Evolutionary conservation across 257 asterid genomes (phyloP).

Genomic region (Marsdenia floribunda): DNA sequence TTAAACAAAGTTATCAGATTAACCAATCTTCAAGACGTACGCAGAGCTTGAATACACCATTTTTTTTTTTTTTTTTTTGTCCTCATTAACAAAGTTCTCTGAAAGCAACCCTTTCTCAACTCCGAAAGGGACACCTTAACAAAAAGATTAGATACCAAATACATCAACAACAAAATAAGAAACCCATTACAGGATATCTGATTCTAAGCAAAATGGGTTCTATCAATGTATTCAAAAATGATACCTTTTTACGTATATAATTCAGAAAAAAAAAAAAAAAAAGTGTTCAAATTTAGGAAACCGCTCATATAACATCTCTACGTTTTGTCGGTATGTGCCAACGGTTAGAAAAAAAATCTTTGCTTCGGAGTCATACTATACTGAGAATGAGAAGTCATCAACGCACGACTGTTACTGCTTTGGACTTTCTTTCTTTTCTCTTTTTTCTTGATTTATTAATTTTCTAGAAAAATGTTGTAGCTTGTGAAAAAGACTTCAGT

Average conservation of each 20-base stretch:
- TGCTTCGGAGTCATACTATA: slow-evolving; percentile 52
- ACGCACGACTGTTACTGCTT: slow-evolving; percentile 13
- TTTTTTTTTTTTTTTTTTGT: slow-evolving; percentile 19
- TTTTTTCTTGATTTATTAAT: neutral
- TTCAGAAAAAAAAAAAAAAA: too few relatives aligned
- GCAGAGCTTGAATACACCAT: slow-evolving; percentile 4
- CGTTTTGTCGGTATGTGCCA: slow-evolving; percentile 23
- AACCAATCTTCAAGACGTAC: neutral
- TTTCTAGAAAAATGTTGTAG: neutral
- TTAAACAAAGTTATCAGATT: slow-evolving; percentile 26
- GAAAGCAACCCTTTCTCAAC: slow-evolving; percentile 50
- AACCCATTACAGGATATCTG: slow-evolving; percentile 9
- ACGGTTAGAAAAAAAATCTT: slow-evolving; percentile 45
- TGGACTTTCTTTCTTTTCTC: neutral
- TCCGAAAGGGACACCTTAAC: slow-evolving; percentile 53
- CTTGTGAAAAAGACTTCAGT: neutral
- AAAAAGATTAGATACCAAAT: slow-evolving; percentile 15
- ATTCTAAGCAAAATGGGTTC: slow-evolving; percentile 8
- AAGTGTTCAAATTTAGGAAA: slow-evolving; percentile 21
- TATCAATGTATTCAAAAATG: neutral
- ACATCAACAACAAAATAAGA: slow-evolving; percentile 16
- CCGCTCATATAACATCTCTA: slow-evolving; percentile 26
- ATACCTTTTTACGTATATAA: slow-evolving; percentile 15
- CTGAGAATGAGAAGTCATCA: slow-evolving; percentile 3
- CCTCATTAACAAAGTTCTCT: slow-evolving; percentile 36